These are phyloP conservation scores for Salvia rosmarinus DNA, from an alignment of 257 asterid genomes.

Conservation along the genomic window DNA sequence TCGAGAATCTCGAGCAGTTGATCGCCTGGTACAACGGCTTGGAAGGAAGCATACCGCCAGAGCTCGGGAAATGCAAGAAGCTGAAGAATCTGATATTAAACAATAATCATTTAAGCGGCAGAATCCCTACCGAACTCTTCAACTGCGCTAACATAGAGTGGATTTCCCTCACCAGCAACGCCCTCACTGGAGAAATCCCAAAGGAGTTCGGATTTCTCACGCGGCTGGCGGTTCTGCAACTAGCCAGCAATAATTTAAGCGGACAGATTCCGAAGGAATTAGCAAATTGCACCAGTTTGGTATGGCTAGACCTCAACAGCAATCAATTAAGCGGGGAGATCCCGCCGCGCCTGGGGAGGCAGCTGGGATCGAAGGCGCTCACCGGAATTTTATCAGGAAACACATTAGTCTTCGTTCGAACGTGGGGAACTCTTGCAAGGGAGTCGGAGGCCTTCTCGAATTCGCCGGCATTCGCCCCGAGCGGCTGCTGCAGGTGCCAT, in stretches of 20 bases:
- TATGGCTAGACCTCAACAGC: slow-evolving; percentile 84
- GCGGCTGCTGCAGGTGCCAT: slow-evolving; percentile 75
- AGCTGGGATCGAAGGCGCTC: slow-evolving; percentile 73
- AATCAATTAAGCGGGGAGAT: slow-evolving; percentile 76
- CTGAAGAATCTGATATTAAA: slow-evolving; percentile 87
- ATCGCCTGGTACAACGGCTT: slow-evolving; percentile 91
- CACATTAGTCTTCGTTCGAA: slow-evolving; percentile 83
- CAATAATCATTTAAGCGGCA: slow-evolving; percentile 73
- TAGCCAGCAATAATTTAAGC: slow-evolving; percentile 72
- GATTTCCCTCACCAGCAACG: slow-evolving; percentile 87
- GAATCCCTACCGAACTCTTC: slow-evolving; percentile 67
- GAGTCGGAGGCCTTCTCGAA: slow-evolving; percentile 92
- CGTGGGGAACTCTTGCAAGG: slow-evolving; percentile 87
- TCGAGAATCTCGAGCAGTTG: slow-evolving; percentile 79
- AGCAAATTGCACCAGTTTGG: slow-evolving; percentile 72
- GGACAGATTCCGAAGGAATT: slow-evolving; percentile 83
- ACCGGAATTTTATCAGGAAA: slow-evolving; percentile 86
- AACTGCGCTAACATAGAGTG: slow-evolving; percentile 70
- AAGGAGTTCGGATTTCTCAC: slow-evolving; percentile 57
- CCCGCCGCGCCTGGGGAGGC: slow-evolving; percentile 86
- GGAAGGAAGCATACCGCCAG: slow-evolving; percentile 75
- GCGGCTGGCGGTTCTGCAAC: slow-evolving; percentile 85
- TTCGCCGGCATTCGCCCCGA: slow-evolving; percentile 87
- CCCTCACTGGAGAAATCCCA: slow-evolving; percentile 71
- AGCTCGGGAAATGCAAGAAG: slow-evolving; percentile 79